Base-by-base conservation (phyloP, 108 stramenopile species). In the Cyclotella choctawhatcheeana region DNA sequence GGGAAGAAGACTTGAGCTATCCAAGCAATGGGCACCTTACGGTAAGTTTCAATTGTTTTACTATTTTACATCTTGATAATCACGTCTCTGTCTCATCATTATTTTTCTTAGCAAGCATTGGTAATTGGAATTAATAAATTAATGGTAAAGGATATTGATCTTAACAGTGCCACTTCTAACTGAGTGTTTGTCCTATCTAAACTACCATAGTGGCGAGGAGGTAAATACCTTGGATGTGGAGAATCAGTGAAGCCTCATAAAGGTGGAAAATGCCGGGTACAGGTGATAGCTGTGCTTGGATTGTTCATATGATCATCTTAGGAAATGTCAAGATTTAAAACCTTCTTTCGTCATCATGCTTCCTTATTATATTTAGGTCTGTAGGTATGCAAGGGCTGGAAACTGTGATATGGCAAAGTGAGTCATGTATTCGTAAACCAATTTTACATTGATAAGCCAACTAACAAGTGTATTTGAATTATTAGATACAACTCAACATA, bases 21-120 rank as follows among this genome's bases (percentile, higher is more conserved):
- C 79, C 79, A 3, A 56, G 61, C 44, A 81, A 81, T 56, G 79
- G 73, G 8, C 79, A 81, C 34, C 44, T 81, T 55, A 74, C 79
- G n/a, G n/a, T n/a, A n/a, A n/a, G n/a, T n/a, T n/a, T n/a, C n/a
- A n/a, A n/a, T n/a, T n/a, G n/a, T n/a, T n/a, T n/a, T n/a, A n/a
- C n/a, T n/a, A n/a, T n/a, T n/a, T n/a, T n/a, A n/a, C n/a, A n/a
- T n/a, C n/a, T n/a, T n/a, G n/a, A n/a, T n/a, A n/a, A n/a, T n/a
- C n/a, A n/a, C n/a, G n/a, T n/a, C n/a, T n/a, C n/a, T n/a, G n/a
- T n/a, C n/a, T n/a, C n/a, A n/a, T n/a, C n/a, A n/a, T n/a, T n/a
- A n/a, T n/a, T n/a, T n/a, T n/a, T n/a, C n/a, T n/a, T n/a, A n/a
- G 21, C 72, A 73, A 29, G 79, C 59, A 21, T 40, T 79, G 47